phyloP scores from a whole-genome alignment of 352 stramenopile species.

The Globisporangium viniferum region DNA sequence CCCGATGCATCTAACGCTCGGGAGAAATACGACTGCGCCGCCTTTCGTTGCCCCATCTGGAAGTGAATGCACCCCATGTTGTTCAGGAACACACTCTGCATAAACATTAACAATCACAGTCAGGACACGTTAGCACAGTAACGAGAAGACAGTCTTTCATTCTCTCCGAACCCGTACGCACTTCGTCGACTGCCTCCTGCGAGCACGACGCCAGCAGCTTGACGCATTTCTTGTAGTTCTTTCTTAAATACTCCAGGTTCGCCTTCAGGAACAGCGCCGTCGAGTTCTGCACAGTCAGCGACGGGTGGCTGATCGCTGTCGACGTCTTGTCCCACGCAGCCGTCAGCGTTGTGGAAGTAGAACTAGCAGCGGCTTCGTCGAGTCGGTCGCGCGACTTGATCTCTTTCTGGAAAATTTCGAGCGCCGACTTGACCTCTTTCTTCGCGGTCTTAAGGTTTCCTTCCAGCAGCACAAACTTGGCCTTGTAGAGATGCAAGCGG shows the following conservation, averaged over 20 bases:
- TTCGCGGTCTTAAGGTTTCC: slow-evolving; percentile 88
- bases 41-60: slow-evolving; percentile 87
- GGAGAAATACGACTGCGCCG: slow-evolving; percentile 90
- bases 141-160: neutral
- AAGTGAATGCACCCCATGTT: slow-evolving; percentile 93
- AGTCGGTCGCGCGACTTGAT: slow-evolving; percentile 57
- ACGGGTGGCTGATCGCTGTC: slow-evolving; percentile 70
- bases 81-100: slow-evolving; percentile 81
- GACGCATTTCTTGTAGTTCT: slow-evolving; percentile 94
- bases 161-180: slow-evolving; percentile 16
- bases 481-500: slow-evolving; percentile 89
- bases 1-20: slow-evolving; percentile 68
- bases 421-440: slow-evolving; percentile 91
- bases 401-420: slow-evolving; percentile 93
- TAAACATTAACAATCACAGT: slow-evolving; percentile 11
- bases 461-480: slow-evolving; percentile 88
- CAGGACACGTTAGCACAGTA: neutral
- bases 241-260: slow-evolving; percentile 92
- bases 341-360: slow-evolving; percentile 11
- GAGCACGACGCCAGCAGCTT: slow-evolving; percentile 91
- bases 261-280: slow-evolving; percentile 91
- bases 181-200: slow-evolving; percentile 78
- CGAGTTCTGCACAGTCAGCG: slow-evolving; percentile 82
- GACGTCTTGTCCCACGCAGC: slow-evolving; percentile 62
- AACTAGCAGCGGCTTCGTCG: slow-evolving; percentile 21